A percentile compares a stretch with the other conserved stretches of the same genome.
phyloP scores from a whole-genome alignment of 805 yeast species.

The Starmerella vaccinii region DNA sequence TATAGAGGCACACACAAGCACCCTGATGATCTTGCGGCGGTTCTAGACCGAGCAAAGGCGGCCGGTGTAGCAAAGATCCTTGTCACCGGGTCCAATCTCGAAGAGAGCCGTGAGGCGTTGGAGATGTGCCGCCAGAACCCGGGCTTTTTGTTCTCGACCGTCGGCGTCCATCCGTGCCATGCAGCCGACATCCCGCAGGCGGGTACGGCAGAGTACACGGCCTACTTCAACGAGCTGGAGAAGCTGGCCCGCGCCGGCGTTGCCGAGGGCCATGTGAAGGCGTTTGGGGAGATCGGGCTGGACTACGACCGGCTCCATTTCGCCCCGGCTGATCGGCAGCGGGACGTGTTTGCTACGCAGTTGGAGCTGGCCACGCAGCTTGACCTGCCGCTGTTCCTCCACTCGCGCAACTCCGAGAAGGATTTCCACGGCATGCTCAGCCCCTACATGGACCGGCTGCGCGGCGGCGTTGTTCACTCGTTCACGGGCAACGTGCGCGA shows the following conservation, averaged over 20 bases:
- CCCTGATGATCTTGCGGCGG: conserved; percentile 51
- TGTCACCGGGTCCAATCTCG: conserved; percentile 71
- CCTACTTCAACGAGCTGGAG: conserved; percentile 42
- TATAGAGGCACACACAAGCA: conserved; percentile 67
- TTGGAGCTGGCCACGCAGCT: conserved; percentile 47
- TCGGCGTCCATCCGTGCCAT: conserved; percentile 92
- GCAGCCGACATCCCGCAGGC: conserved; percentile 34
- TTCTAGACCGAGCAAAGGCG: conserved; percentile 54
- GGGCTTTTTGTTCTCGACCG: conserved; percentile 41
- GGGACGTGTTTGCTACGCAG: conserved; percentile 58
- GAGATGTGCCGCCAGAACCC: conserved; percentile 37
- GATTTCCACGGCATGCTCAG: conserved; percentile 60
- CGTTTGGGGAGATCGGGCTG: conserved; percentile 92
- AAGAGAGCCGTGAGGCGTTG: conserved; percentile 55
- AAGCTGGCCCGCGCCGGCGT: conserved; percentile 41
- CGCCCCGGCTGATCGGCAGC: conserved; percentile 59
- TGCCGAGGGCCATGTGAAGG: conserved; percentile 47
- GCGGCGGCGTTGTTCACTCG: conserved; percentile 82
- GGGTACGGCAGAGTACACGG: conserved; percentile 23
- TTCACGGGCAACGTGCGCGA: conserved; percentile 77
- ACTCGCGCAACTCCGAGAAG: conserved; percentile 74
- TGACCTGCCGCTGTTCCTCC: conserved; percentile 72
- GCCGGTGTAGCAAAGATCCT: conserved; percentile 60
- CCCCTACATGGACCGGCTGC: conserved; percentile 38
- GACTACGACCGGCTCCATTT: conserved; percentile 85